A percentile compares a stretch with the other conserved stretches of the same genome.
Conservation (phyloP, 106 monocot species). For the Allium fistulosum region DNA sequence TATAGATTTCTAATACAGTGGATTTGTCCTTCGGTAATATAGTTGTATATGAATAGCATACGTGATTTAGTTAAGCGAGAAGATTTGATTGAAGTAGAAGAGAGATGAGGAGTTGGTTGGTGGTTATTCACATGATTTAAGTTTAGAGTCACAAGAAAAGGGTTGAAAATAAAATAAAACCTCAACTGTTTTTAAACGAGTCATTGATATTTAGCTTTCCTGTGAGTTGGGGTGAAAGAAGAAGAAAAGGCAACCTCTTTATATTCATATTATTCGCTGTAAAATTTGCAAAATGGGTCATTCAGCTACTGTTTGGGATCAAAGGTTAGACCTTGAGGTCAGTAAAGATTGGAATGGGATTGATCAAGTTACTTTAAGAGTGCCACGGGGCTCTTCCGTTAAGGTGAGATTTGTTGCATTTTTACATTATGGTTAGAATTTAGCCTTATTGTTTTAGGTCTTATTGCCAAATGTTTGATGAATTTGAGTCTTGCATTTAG, state of each 20-base stretch:
- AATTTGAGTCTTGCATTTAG: constrained; percentile 30
- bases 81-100: constrained; percentile 8
- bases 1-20: neutral
- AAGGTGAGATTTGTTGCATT: constrained; percentile 29
- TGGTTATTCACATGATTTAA: constrained; percentile 25
- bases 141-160: constrained; percentile 29
- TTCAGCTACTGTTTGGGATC: constrained; percentile 44
- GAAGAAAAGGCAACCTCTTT: neutral
- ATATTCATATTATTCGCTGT: neutral
- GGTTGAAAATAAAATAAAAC: constrained; percentile 8
- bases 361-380: constrained; percentile 62
- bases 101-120: constrained; percentile 10
- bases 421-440: too few relatives aligned
- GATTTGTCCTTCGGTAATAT: neutral
- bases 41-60: neutral
- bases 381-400: constrained; percentile 72
- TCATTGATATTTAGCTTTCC: constrained; percentile 4
- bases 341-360: constrained; percentile 83
- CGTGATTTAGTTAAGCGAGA: neutral
- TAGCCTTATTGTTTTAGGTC: neutral
- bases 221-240: neutral
- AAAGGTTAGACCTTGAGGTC: constrained; percentile 42
- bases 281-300: constrained; percentile 49
- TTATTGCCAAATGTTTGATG: neutral
- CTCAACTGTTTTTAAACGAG: constrained; percentile 23